Conservation (phyloP, 208 protist genomes). For the Crithidia acanthocephali region DNA sequence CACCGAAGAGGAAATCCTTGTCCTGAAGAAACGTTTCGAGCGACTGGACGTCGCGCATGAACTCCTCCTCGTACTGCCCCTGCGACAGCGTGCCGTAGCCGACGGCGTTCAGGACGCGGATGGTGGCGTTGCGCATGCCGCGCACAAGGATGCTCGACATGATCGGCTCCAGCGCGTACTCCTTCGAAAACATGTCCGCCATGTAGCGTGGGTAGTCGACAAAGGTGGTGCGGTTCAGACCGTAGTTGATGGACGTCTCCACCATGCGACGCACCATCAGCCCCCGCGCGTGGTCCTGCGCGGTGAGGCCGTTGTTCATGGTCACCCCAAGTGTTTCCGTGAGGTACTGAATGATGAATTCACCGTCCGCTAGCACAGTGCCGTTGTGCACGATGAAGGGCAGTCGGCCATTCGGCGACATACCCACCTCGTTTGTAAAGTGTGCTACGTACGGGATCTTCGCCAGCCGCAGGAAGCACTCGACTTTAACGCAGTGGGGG, state of each 20-base stretch:
- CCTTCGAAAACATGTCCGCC: constrained; percentile 62
- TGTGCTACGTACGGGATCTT: constrained; percentile 75
- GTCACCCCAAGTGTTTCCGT: constrained; percentile 45
- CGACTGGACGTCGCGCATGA: constrained; percentile 65
- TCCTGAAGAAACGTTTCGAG: constrained; percentile 53
- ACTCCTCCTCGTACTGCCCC: constrained; percentile 58
- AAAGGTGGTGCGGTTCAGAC: constrained; percentile 61
- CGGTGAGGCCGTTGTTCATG: constrained; percentile 57
- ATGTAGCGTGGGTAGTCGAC: constrained; percentile 61
- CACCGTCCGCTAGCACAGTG: constrained; percentile 55
- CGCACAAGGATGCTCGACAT: constrained; percentile 51
- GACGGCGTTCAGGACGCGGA: constrained; percentile 54
- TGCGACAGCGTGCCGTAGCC: constrained; percentile 56
- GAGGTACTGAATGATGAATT: constrained; percentile 71
- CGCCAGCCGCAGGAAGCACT: constrained; percentile 72
- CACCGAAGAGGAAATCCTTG: constrained; percentile 57
- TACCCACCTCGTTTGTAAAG: constrained; percentile 63
- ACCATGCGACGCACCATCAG: constrained; percentile 58
- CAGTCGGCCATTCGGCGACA: constrained; percentile 59
- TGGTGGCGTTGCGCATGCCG: constrained; percentile 53
- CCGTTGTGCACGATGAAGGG: constrained; percentile 72
- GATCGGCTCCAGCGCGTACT: constrained; percentile 50
- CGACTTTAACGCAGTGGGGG: constrained; percentile 66
- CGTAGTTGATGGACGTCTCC: constrained; percentile 72
- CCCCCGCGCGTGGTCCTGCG: constrained; percentile 55